Evolutionary conservation across 1,284 basidiomycete genomes (phyloP).

Genomic region (Trichosporon faecale): DNA sequence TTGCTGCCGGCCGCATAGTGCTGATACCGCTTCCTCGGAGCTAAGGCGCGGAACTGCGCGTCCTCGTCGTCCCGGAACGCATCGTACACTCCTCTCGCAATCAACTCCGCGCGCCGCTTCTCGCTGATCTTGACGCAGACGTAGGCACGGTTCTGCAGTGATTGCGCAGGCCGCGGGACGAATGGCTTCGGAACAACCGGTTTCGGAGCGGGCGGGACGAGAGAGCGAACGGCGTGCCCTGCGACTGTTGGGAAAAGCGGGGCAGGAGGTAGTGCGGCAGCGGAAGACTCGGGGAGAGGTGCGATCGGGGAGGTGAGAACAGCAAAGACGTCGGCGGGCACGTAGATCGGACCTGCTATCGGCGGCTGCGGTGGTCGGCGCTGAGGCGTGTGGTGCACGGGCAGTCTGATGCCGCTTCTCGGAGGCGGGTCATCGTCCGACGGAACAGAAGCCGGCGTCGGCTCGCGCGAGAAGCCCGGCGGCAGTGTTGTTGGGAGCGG

Average conservation of each 20-base stretch:
- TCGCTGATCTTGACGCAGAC: slow-evolving; percentile 14
- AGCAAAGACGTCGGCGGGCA: neutral
- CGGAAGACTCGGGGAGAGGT: neutral
- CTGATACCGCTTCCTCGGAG: neutral
- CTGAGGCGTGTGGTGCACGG: neutral
- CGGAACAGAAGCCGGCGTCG: neutral
- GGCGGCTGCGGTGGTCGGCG: neutral
- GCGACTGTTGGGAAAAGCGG: neutral
- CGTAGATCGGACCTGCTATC: neutral
- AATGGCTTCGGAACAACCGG: neutral
- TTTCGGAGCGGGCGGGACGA: neutral
- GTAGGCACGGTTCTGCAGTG: neutral
- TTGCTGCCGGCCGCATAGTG: neutral
- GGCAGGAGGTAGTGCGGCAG: too few relatives aligned
- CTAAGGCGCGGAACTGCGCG: neutral
- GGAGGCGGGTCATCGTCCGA: neutral
- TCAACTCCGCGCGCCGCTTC: slow-evolving; percentile 15
- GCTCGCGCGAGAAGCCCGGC: neutral
- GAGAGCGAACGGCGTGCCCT: neutral
- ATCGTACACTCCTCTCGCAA: slow-evolving; percentile 19
- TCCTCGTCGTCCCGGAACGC: slow-evolving; percentile 16
- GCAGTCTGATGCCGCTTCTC: neutral
- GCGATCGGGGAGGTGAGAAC: neutral
- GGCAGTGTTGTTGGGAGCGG: neutral
- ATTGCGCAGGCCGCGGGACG: neutral